Percentiles rank a stretch among this genome's conserved stretches.
These are phyloP conservation scores for Zygnema circumcarinatum DNA, from an alignment of 139 green algal genomes.

Conservation along the genomic window DNA sequence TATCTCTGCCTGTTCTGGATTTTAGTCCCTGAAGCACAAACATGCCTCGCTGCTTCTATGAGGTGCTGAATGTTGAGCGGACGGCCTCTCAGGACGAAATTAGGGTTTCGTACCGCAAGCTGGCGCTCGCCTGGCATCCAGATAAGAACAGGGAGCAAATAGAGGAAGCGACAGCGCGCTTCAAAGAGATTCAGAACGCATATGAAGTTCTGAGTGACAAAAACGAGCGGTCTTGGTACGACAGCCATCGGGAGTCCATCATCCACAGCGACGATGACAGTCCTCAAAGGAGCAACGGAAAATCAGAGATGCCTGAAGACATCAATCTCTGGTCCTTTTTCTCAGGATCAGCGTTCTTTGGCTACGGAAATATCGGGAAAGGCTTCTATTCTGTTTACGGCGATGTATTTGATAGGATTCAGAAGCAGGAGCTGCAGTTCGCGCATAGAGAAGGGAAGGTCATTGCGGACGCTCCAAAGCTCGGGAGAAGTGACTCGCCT, in stretches of 20 bases:
- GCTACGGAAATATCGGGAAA: slow-evolving; percentile 80
- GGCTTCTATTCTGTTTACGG: slow-evolving; percentile 91
- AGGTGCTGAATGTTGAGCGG: slow-evolving; percentile 54
- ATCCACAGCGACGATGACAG: slow-evolving; percentile 67
- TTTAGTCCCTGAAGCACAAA: no score
- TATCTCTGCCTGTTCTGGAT: no score
- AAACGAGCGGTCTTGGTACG: slow-evolving; percentile 94
- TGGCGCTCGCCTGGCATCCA: slow-evolving; percentile 65
- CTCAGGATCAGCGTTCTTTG: slow-evolving; percentile 74
- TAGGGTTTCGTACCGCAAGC: slow-evolving; percentile 59
- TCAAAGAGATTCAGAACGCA: slow-evolving; percentile 78
- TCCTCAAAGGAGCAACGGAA: not conserved
- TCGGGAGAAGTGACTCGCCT: slow-evolving; percentile 54
- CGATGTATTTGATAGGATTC: slow-evolving; percentile 73
- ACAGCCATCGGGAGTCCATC: slow-evolving; percentile 88
- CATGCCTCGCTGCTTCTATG: slow-evolving; percentile 63
- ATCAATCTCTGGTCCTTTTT: slow-evolving; percentile 89
- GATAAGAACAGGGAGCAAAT: slow-evolving; percentile 64
- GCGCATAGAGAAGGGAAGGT: not conserved
- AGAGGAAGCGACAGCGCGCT: slow-evolving; percentile 57
- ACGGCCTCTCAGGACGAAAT: slow-evolving; percentile 59
- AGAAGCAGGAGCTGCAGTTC: slow-evolving; percentile 37
- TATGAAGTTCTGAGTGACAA: slow-evolving; percentile 94
- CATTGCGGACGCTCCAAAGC: slow-evolving; percentile 35
- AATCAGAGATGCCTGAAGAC: slow-evolving; percentile 65